Conservation (phyloP, 805 yeast species). For the Kodamaea nitidulidarum region DNA sequence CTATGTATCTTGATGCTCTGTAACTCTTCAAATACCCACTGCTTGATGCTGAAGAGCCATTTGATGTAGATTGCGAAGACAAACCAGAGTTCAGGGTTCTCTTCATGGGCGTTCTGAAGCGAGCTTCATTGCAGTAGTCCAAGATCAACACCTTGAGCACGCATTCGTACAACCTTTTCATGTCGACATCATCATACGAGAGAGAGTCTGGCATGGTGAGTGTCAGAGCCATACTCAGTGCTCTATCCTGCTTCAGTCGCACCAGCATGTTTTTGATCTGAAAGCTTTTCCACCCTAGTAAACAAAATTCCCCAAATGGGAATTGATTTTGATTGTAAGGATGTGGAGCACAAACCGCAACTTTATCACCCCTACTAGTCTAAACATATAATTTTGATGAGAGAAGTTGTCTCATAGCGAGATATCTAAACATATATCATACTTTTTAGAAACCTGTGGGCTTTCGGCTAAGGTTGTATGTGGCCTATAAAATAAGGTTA, state of each 20-base stretch:
- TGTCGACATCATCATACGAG: slow-evolving; percentile 18
- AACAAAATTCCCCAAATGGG: not conserved
- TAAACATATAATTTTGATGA: too few species aligned
- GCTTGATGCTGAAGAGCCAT: slow-evolving; percentile 1
- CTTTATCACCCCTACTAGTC: too few species aligned
- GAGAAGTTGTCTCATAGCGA: too few species aligned
- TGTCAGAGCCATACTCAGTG: slow-evolving; percentile 9
- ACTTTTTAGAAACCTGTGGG: too few species aligned
- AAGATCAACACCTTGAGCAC: slow-evolving; percentile 53
- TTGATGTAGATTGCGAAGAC: not conserved
- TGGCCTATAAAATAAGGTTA: too few species aligned
- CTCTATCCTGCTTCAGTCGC: slow-evolving; percentile 5
- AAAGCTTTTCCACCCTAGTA: too few species aligned
- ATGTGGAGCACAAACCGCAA: too few species aligned
- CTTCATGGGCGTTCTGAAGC: slow-evolving; percentile 43
- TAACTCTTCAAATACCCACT: slow-evolving; percentile 10
- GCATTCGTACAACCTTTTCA: slow-evolving; percentile 42
- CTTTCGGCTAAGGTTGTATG: too few species aligned
- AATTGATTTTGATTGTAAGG: not conserved
- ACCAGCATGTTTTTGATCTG: slow-evolving; percentile 3
- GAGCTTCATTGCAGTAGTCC: slow-evolving; percentile 61
- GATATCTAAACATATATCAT: too few species aligned
- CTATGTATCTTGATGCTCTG: slow-evolving; percentile 9
- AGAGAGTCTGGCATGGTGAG: slow-evolving; percentile 9
- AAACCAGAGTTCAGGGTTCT: slow-evolving; percentile 6